Conservation (phyloP, 768 basidiomycete species). For the Tulasnella sp. region DNA sequence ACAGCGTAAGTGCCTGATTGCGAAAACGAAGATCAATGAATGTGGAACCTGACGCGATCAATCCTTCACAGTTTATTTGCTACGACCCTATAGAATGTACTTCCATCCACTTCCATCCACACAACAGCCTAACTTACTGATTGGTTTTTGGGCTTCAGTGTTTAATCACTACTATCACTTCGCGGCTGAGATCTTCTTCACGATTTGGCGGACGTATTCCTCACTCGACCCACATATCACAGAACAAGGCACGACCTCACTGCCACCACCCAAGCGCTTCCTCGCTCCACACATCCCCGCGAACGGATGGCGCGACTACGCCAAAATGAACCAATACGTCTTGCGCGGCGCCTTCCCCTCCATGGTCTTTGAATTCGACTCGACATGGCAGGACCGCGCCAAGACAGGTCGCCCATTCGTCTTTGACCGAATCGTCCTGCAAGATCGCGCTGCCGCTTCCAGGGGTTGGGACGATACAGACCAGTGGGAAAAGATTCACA, state of each 20-base stretch:
- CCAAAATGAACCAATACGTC: conserved; percentile 83
- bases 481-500: conserved; percentile 20
- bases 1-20: conserved; percentile 41
- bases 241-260: conserved; percentile 49
- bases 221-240: conserved; percentile 63
- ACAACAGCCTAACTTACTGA: background rate
- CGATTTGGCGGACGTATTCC: conserved; percentile 84
- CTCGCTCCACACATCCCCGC: conserved; percentile 65
- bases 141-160: conserved; percentile 28
- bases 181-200: conserved; percentile 83
- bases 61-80: conserved; percentile 48
- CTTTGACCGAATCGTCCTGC: conserved; percentile 77
- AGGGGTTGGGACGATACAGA: conserved; percentile 31
- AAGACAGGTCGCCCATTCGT: conserved; percentile 59
- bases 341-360: conserved; percentile 73
- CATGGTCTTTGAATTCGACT: conserved; percentile 62
- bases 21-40: background rate
- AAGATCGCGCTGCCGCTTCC: conserved; percentile 79
- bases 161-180: conserved; percentile 91
- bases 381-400: conserved; percentile 74
- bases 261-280: conserved; percentile 63
- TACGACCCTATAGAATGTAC: conserved; percentile 77
- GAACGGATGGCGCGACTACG: conserved; percentile 80
- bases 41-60: background rate
- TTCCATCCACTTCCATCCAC: conserved; percentile 22